Conservation (phyloP, 139 green algal species). For the Desmodesmus armatus region DNA sequence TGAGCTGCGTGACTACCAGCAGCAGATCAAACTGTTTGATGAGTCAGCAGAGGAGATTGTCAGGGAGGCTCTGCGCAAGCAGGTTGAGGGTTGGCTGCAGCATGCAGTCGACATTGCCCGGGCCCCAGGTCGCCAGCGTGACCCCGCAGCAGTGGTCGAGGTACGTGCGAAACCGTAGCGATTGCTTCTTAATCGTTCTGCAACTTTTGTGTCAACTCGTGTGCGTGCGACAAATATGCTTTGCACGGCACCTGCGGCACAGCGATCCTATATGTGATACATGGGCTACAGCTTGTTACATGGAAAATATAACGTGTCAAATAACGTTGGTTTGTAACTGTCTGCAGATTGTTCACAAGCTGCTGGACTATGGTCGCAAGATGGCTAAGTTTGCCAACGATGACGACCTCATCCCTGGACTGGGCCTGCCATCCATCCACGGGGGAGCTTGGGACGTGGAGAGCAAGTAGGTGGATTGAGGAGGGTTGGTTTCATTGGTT, state of each 20-base stretch:
- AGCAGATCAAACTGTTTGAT: constrained; percentile 82
- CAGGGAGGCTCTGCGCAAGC: constrained; percentile 8
- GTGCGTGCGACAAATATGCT: background rate
- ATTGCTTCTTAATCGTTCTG: background rate
- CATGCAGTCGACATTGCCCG: constrained; percentile 73
- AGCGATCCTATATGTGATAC: no score
- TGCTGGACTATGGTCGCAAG: constrained; percentile 68
- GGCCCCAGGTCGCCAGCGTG: background rate
- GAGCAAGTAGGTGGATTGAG: constrained; percentile 34
- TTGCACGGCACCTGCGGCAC: background rate
- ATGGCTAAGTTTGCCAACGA: constrained; percentile 59
- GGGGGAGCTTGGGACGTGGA: constrained; percentile 69
- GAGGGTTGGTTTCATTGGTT: background rate
- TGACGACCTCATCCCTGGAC: constrained; percentile 70
- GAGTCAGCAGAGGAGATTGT: constrained; percentile 75
- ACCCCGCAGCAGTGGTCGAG: constrained; percentile 36
- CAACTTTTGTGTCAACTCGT: no score
- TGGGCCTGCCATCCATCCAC: constrained; percentile 62
- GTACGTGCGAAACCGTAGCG: background rate
- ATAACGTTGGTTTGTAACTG: no score
- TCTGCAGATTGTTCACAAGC: constrained; percentile 64
- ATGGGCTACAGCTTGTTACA: no score
- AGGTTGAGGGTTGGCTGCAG: constrained; percentile 75
- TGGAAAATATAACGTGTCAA: no score
- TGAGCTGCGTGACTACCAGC: constrained; percentile 76